phyloP scores from a whole-genome alignment of 768 basidiomycete genomes.

The Termitomyces eurrhizus region DNA sequence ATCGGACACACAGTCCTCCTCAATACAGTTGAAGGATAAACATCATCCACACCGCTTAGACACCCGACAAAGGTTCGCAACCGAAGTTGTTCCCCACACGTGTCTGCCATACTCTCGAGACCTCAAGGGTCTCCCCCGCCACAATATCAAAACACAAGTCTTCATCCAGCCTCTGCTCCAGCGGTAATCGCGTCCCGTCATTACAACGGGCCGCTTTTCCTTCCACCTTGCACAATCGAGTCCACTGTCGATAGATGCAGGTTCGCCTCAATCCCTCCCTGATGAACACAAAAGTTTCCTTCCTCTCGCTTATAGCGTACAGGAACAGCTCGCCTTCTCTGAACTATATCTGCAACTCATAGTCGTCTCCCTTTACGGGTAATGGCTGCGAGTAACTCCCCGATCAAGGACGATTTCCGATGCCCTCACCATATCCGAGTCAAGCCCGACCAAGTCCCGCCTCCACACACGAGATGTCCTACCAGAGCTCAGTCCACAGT shows the following conservation, averaged over 20 bases:
- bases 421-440: slow-evolving; percentile 20
- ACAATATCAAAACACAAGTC: slow-evolving; percentile 26
- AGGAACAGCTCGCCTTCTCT: slow-evolving; percentile 29
- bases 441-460: slow-evolving; percentile 13
- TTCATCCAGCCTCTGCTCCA: slow-evolving; percentile 35
- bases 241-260: slow-evolving; percentile 10
- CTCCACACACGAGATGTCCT: slow-evolving; percentile 3
- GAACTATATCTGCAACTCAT: slow-evolving; percentile 15
- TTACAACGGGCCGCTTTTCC: slow-evolving; percentile 27
- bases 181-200: slow-evolving; percentile 25
- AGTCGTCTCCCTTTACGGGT: slow-evolving; percentile 30
- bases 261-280: slow-evolving; percentile 6
- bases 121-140: slow-evolving; percentile 35
- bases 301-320: slow-evolving; percentile 23
- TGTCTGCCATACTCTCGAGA: slow-evolving; percentile 37
- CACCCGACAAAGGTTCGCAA: slow-evolving; percentile 10
- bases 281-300: neutral
- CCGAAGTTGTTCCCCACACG: slow-evolving; percentile 10
- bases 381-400: slow-evolving; percentile 21
- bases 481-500: slow-evolving; percentile 11
- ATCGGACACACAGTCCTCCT: slow-evolving; percentile 17
- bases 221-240: slow-evolving; percentile 15
- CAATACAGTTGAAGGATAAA: slow-evolving; percentile 9
- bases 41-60: slow-evolving; percentile 10
- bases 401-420: slow-evolving; percentile 10